Percentiles rank a stretch among this genome's conserved stretches.
Evolutionary conservation across 2,329 filamentous ascomycete species (phyloP).

Genomic region (Penicillium sp.): DNA sequence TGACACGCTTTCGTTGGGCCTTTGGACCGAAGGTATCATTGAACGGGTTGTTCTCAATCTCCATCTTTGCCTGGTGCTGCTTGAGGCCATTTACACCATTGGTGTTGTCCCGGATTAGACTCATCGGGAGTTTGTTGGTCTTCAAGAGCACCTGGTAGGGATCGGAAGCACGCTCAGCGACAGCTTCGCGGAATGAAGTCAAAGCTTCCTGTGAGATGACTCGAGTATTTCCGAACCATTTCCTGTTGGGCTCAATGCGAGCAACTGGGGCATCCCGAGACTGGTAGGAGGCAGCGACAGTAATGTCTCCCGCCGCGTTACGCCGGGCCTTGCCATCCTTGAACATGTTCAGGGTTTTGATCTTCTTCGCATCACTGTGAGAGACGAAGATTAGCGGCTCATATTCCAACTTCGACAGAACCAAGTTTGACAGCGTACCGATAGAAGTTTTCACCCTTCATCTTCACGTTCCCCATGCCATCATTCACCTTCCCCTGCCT

Average conservation of each 20-base stretch:
- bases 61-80: slow-evolving; percentile 89
- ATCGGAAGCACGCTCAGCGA: slow-evolving; percentile 82
- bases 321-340: slow-evolving; percentile 79
- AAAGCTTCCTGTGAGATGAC: slow-evolving; percentile 86
- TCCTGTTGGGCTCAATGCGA: slow-evolving; percentile 88
- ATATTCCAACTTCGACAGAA: slow-evolving; percentile 22
- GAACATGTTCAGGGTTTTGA: slow-evolving; percentile 82
- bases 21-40: slow-evolving; percentile 88
- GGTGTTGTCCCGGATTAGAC: slow-evolving; percentile 73
- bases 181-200: slow-evolving; percentile 79
- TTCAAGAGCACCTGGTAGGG: slow-evolving; percentile 94
- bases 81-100: slow-evolving; percentile 71
- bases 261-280: slow-evolving; percentile 74
- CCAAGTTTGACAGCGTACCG: slow-evolving; percentile 44
- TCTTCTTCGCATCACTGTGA: slow-evolving; percentile 66
- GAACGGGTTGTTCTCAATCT: slow-evolving; percentile 81
- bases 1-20: slow-evolving; percentile 85
- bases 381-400: slow-evolving; percentile 6
- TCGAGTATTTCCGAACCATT: slow-evolving; percentile 96
- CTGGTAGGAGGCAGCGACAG: slow-evolving; percentile 77
- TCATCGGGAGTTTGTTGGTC: slow-evolving; percentile 95
- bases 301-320: slow-evolving; percentile 77
- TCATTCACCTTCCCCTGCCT: slow-evolving; percentile 79
- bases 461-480: slow-evolving; percentile 85
- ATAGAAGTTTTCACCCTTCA: slow-evolving; percentile 99